phyloP scores from a whole-genome alignment of 306 rosid species.

The Vigna mungo region DNA sequence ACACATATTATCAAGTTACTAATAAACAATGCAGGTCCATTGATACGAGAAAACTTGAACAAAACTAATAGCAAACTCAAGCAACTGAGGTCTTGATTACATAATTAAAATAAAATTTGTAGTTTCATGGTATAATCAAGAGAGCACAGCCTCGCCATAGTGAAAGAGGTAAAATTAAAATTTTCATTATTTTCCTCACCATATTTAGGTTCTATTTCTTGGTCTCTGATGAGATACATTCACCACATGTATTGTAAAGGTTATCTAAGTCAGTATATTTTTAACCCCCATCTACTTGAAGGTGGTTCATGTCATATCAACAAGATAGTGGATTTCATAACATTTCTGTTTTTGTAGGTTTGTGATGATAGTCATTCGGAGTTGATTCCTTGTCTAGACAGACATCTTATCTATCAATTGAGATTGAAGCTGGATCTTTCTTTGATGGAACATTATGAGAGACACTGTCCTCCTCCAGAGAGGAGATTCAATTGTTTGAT shows the following conservation, averaged over 20 bases:
- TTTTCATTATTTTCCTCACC: conserved; percentile 14
- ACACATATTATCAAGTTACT: background rate
- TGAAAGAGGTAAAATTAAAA: conserved; percentile 11
- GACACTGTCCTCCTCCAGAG: conserved; percentile 55
- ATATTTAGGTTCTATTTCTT: conserved; percentile 17
- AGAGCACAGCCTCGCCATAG: background rate
- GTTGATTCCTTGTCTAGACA: conserved; percentile 56
- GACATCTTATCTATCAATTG: conserved; percentile 54
- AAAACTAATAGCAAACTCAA: conserved; percentile 4
- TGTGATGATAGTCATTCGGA: conserved; percentile 58
- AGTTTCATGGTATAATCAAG: conserved; percentile 3
- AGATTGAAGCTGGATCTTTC: conserved; percentile 53
- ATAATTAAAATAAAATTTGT: conserved; percentile 26
- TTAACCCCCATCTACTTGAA: conserved; percentile 14
- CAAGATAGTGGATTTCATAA: conserved; percentile 9
- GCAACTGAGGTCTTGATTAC: conserved; percentile 21
- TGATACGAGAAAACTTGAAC: background rate
- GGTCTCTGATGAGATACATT: background rate
- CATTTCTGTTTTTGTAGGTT: conserved; percentile 45
- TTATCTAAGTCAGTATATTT: conserved; percentile 19
- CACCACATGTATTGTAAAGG: conserved; percentile 4
- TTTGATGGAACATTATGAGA: conserved; percentile 57
- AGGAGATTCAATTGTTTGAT: conserved; percentile 54
- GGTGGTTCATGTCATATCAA: conserved; percentile 12
- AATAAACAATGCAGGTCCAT: conserved; percentile 17